Evolutionary conservation across 2,329 filamentous ascomycete species (phyloP).

Genomic region (Ophiocordyceps camponoti-rufipedis): DNA sequence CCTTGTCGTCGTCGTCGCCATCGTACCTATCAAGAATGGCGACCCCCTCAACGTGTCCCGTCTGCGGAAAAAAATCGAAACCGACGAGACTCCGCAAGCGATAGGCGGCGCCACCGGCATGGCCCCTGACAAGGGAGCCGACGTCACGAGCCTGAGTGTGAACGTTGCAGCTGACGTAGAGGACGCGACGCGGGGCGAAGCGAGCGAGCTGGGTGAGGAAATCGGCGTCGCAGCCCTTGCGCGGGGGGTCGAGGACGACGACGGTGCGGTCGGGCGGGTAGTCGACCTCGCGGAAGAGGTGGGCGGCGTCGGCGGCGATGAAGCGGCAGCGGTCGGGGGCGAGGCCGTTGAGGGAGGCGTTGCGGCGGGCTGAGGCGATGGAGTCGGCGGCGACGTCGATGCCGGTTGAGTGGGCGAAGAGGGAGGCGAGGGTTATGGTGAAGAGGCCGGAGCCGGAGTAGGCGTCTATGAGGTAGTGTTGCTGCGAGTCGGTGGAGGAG

Average conservation of each 20-base stretch:
- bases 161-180: constrained; percentile 96
- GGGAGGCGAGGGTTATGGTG: constrained; percentile 74
- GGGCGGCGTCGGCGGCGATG: constrained; percentile 70
- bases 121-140: constrained; percentile 64
- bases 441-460: constrained; percentile 97
- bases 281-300: constrained; percentile 58
- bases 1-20: constrained; percentile 5
- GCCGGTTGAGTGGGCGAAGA: constrained; percentile 71
- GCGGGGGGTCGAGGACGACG: constrained; percentile 90
- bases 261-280: constrained; percentile 69
- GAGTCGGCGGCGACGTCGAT: constrained; percentile 75
- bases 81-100: constrained; percentile 79
- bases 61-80: constrained; percentile 96
- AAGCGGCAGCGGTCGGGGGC: constrained; percentile 53
- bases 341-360: constrained; percentile 62
- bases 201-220: constrained; percentile 67
- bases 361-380: constrained; percentile 61
- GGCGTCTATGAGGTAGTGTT: constrained; percentile 74
- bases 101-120: constrained; percentile 37
- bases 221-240: constrained; percentile 78
- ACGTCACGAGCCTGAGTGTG: constrained; percentile 93
- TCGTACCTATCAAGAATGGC: constrained; percentile 43
- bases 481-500: background rate
- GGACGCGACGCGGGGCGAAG: constrained; percentile 61
- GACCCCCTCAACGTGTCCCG: constrained; percentile 50